These are phyloP conservation scores for Penicillium coprophilum DNA, from an alignment of 495 filamentous ascomycete species.

Conservation along the genomic window DNA sequence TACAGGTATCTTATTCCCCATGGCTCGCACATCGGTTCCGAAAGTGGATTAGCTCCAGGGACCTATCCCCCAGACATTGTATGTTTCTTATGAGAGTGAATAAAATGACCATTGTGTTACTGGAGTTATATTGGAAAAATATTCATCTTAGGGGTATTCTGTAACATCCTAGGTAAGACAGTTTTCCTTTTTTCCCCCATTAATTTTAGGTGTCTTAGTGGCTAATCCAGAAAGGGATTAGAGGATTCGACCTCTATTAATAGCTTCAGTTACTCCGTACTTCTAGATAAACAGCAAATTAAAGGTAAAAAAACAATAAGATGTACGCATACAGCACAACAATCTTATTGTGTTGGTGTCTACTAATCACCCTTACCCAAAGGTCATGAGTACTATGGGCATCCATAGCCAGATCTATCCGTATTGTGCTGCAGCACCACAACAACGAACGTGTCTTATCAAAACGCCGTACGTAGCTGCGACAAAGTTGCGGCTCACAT, in stretches of 20 bases:
- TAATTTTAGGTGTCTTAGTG: conserved; percentile 3
- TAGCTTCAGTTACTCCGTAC: background rate
- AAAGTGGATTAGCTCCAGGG: conserved; percentile 25
- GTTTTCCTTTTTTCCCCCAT: background rate
- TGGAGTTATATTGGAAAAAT: background rate
- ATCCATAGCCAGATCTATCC: too few species aligned
- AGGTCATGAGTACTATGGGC: too few species aligned
- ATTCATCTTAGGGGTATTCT: conserved; percentile 1
- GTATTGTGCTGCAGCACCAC: too few species aligned
- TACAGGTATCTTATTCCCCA: conserved; percentile 12
- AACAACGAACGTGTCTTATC: too few species aligned
- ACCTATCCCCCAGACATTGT: conserved; percentile 14
- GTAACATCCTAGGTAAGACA: conserved; percentile 2
- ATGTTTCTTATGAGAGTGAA: background rate
- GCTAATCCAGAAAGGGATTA: conserved; percentile 13
- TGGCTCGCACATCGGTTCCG: conserved; percentile 5
- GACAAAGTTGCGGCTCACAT: too few species aligned
- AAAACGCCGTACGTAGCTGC: too few species aligned
- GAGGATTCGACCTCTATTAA: conserved; percentile 7
- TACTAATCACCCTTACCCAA: too few species aligned
- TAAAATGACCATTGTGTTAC: background rate
- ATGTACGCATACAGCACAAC: background rate
- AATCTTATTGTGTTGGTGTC: too few species aligned
- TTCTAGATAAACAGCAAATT: background rate
- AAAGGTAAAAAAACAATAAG: background rate